Percentiles rank a stretch among this genome's conserved stretches.
Conservation (phyloP, 257 asterid species). For the Fraxinus quadrangulata region DNA sequence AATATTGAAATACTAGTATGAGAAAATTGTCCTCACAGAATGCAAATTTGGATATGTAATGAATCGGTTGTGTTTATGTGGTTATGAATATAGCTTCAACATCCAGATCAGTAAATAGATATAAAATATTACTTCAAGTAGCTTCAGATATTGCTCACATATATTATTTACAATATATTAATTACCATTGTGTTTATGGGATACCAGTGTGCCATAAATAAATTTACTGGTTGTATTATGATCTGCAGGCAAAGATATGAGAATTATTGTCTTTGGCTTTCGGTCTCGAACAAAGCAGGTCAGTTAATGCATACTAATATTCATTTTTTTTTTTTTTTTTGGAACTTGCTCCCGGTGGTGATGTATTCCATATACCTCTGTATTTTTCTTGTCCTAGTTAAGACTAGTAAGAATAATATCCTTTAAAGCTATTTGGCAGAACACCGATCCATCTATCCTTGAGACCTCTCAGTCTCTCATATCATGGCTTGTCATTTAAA, state of each 20-base stretch:
- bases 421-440: background rate
- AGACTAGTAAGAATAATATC: conserved; percentile 11
- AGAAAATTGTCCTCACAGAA: background rate
- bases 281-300: conserved; percentile 97
- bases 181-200: conserved; percentile 12
- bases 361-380: background rate
- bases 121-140: background rate
- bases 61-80: background rate
- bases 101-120: background rate
- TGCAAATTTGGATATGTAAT: background rate
- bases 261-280: conserved; percentile 88
- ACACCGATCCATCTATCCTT: background rate
- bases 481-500: background rate
- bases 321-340: conserved; percentile 20
- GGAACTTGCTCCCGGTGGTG: conserved; percentile 18
- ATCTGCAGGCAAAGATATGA: conserved; percentile 91
- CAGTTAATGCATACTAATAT: conserved; percentile 32
- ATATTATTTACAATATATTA: background rate
- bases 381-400: conserved; percentile 24
- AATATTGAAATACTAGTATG: background rate
- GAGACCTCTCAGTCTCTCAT: background rate
- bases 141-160: conserved; percentile 1
- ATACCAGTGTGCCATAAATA: conserved; percentile 15
- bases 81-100: background rate
- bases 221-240: conserved; percentile 20